A percentile compares a stretch with the other conserved stretches of the same genome.
phyloP scores from a whole-genome alignment of 2,329 filamentous ascomycete genomes.

The Endocalyx cinctus region DNA sequence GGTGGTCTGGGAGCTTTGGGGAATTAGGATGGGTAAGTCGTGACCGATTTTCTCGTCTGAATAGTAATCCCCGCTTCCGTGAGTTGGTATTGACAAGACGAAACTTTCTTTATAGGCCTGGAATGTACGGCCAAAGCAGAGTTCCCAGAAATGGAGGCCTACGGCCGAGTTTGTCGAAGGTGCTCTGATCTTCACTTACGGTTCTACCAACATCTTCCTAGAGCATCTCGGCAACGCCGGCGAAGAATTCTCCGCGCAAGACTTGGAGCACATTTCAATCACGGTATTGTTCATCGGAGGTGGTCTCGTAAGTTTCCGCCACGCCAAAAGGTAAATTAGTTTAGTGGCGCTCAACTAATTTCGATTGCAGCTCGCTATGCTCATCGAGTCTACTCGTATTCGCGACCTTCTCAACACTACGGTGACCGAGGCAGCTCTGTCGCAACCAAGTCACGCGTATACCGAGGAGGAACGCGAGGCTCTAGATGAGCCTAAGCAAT shows the following conservation, averaged over 20 bases:
- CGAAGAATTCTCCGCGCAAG: conserved; percentile 66
- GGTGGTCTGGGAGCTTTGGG: conserved; percentile 86
- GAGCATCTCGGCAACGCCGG: conserved; percentile 79
- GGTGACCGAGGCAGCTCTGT: conserved; percentile 32
- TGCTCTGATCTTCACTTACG: conserved; percentile 85
- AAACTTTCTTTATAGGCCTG: conserved; percentile 65
- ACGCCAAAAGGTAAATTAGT: not conserved
- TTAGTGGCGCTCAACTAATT: conserved; percentile 7
- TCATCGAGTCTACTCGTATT: conserved; percentile 70
- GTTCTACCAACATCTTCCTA: conserved; percentile 83
- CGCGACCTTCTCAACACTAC: conserved; percentile 61
- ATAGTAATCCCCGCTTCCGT: too few relatives aligned
- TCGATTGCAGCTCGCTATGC: conserved; percentile 49
- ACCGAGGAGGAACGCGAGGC: conserved; percentile 42
- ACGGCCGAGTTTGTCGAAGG: conserved; percentile 89
- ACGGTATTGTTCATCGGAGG: conserved; percentile 92
- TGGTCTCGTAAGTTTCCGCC: conserved; percentile 60
- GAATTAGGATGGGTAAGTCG: conserved; percentile 78
- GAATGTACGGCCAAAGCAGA: conserved; percentile 68
- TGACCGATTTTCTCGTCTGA: too few relatives aligned
- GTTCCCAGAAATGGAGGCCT: conserved; percentile 61
- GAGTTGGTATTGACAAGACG: conserved; percentile 14
- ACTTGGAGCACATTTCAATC: conserved; percentile 90
- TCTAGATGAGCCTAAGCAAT: conserved; percentile 59
- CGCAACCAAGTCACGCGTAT: conserved; percentile 26